These are phyloP conservation scores for Rhipidocladum racemiflorum DNA, from an alignment of 176 grass and related monocot genomes.

Conservation along the genomic window DNA sequence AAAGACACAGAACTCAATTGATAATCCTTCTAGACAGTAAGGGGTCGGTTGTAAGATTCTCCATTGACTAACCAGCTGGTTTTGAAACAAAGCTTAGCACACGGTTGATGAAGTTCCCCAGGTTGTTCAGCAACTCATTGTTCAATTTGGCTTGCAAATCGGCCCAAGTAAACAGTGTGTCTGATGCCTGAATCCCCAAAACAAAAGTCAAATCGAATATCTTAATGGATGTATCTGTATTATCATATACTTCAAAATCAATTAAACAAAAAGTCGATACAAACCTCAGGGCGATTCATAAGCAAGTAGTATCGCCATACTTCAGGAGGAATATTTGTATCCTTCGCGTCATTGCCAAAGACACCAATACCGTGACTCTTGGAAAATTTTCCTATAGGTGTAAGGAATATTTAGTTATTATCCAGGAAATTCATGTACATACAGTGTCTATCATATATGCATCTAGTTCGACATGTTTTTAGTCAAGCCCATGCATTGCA, in stretches of 20 bases:
- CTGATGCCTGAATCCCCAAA: conserved; percentile 61
- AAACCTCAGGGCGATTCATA: conserved; percentile 89
- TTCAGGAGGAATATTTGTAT: conserved; percentile 80
- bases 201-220: conserved; percentile 29
- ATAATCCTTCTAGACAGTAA: conserved; percentile 12
- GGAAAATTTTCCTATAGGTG: conserved; percentile 76
- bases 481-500: conserved; percentile 7
- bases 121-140: conserved; percentile 72
- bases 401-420: conserved; percentile 16
- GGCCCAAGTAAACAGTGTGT: conserved; percentile 90
- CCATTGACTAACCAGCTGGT: conserved; percentile 57
- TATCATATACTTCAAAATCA: conserved; percentile 20
- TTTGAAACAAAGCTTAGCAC: conserved; percentile 93
- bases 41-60: conserved; percentile 14
- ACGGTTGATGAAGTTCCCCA: conserved; percentile 92
- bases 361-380: conserved; percentile 92
- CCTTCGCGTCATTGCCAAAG: conserved; percentile 93
- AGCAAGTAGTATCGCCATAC: conserved; percentile 97
- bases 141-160: conserved; percentile 95
- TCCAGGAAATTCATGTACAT: conserved; percentile 17
- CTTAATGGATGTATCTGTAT: neutral
- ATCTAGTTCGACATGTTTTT: conserved; percentile 13
- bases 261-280: conserved; percentile 34
- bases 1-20: conserved; percentile 3
- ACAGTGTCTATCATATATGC: neutral